A percentile compares a stretch with the other conserved stretches of the same genome.
phyloP scores from a whole-genome alignment of 176 grass and related monocot genomes.

The Triticum turgidum region DNA sequence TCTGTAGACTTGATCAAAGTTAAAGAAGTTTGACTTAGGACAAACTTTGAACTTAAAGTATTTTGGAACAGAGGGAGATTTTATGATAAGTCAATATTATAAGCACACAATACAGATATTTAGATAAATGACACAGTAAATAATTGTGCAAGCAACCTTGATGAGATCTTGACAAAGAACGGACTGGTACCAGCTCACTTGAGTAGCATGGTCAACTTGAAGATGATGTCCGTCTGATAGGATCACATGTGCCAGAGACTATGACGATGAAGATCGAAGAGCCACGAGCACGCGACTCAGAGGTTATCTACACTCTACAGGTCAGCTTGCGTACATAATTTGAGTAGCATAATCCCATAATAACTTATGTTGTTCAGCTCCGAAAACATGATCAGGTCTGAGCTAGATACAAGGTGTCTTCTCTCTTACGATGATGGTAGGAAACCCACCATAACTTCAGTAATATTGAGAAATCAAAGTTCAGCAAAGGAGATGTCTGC shows the following conservation, averaged over 20 bases:
- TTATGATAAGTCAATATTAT: neutral
- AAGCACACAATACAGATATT: neutral
- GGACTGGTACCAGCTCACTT: conserved; percentile 10
- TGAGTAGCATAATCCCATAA: neutral
- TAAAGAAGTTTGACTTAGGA: neutral
- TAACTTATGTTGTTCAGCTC: neutral
- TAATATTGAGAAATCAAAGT: neutral
- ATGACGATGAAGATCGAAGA: neutral
- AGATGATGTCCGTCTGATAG: neutral
- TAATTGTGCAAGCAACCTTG: neutral
- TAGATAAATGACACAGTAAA: neutral
- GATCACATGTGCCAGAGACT: neutral
- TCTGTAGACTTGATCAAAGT: neutral
- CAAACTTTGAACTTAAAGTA: no score
- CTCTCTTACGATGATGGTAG: neutral
- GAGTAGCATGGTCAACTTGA: neutral
- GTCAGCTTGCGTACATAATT: neutral
- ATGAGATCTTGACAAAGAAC: conserved; percentile 1
- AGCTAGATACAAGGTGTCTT: neutral
- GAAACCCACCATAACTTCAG: conserved; percentile 1
- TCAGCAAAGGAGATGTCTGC: neutral
- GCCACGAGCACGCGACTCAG: neutral
- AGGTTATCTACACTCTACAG: neutral
- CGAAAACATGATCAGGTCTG: neutral
- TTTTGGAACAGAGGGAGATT: neutral